Base-by-base conservation (phyloP, 192 early-diverging fungal genomes). In the Umbelopsis sp. region DNA sequence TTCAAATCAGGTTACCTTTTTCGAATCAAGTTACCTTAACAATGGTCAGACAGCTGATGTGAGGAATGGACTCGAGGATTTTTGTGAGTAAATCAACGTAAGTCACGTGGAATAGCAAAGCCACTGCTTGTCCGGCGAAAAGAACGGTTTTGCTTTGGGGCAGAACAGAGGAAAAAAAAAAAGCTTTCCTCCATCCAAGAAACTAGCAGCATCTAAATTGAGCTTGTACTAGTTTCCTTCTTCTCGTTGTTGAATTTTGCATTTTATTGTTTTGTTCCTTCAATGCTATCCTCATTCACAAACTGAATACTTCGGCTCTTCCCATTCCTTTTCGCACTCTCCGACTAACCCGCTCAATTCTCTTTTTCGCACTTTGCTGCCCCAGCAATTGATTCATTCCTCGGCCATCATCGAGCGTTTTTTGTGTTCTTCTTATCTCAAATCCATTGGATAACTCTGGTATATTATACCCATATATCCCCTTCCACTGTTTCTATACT, bases 241-340 rank as follows among this genome's bases (percentile, higher is more conserved):
- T 5, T n/a, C 11, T 35, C 33, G 11, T 35, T 61, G 6, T 30
- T 61, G 27, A 61, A 37, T 61, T 16, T 37, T 30, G 16, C 33
- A 18, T 61, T 61, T 61, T 61, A 35, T 6, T 35, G 2, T 61
- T 5, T 13, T 27, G 33, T 30, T 25, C 33, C 51, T 35, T 61
- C 55, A 61, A 61, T 61, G 55, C 55, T 61, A 25, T 61, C 33
- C 16, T 61, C 55, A 35, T 11, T 35, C 13, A 27, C 13, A 3
- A 11, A 35, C 25, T 61, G 30, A 61, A 61, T 55, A 55, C 18
- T 18, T 25, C 30, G 12, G 25, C 30, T 30, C 33, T 35, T 61
- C 55, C 55, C 55, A 35, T 25, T 61, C 51, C 55, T 61, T 61
- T 30, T 61, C 23, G 55, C 13, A 15, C 55, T 35, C 55, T 61